Evolutionary conservation across 202 grass and related monocot genomes (phyloP).

Genomic region (Saccharum hybrid): DNA sequence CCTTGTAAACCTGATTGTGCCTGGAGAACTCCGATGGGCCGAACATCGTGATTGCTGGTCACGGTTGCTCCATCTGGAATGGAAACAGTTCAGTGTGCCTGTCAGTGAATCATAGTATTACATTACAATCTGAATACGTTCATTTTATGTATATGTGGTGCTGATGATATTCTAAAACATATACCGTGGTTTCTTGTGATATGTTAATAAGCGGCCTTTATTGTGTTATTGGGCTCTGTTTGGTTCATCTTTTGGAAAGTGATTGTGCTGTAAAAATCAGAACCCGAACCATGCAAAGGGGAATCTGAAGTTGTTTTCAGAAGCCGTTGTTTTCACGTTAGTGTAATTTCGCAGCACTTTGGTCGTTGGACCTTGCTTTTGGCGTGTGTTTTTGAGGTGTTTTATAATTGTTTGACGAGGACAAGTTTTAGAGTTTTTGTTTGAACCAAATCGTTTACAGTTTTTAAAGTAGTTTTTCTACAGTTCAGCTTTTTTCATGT

Average conservation of each 20-base stretch:
- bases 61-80: conserved; percentile 5
- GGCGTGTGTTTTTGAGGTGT: too few species aligned
- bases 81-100: not conserved
- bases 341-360: too few species aligned
- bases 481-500: too few species aligned
- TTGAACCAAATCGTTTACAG: too few species aligned
- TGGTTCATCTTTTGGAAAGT: not conserved
- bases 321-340: too few species aligned
- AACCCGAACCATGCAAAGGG: not conserved
- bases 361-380: too few species aligned
- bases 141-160: conserved; percentile 31
- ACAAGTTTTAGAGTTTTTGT: too few species aligned
- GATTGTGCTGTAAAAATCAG: not conserved
- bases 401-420: too few species aligned
- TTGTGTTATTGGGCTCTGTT: not conserved
- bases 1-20: not conserved
- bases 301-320: not conserved
- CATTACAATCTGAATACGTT: not conserved
- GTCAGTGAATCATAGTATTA: not conserved
- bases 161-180: conserved; percentile 6
- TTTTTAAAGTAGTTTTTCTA: too few species aligned
- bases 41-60: not conserved
- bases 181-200: conserved; percentile 21
- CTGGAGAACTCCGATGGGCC: conserved; percentile 13
- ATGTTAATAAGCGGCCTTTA: conserved; percentile 50